A percentile compares a stretch with the other conserved stretches of the same genome.
Conservation (phyloP, 1,284 basidiomycete species). For the Microbotryum saponariae region DNA sequence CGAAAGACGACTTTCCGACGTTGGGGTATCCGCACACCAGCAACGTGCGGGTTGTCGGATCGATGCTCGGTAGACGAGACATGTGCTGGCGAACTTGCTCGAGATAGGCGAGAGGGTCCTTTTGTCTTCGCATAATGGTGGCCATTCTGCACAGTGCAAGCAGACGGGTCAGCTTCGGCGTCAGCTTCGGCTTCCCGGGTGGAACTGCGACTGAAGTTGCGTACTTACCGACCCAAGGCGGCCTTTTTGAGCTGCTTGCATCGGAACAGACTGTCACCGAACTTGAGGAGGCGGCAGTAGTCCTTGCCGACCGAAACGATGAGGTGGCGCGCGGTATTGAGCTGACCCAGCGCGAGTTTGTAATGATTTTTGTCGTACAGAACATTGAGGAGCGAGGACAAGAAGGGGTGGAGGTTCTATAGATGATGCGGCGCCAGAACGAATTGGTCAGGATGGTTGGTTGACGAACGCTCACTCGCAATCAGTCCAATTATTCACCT, state of each 20-base stretch:
- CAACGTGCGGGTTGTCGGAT: constrained; percentile 91
- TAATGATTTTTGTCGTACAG: constrained; percentile 98
- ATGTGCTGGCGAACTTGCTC: constrained; percentile 97
- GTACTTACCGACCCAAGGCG: constrained; percentile 74
- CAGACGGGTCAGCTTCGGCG: background rate
- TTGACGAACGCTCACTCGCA: background rate
- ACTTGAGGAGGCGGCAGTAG: constrained; percentile 88
- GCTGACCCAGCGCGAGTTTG: constrained; percentile 90
- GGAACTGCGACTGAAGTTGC: background rate
- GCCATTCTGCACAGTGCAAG: constrained; percentile 62
- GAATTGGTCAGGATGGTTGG: background rate
- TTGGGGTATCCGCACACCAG: constrained; percentile 95
- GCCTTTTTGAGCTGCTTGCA: constrained; percentile 95
- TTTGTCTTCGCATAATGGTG: constrained; percentile 92
- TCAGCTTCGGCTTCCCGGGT: background rate
- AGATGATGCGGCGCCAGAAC: background rate
- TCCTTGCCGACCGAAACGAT: constrained; percentile 94
- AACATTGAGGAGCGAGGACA: constrained; percentile 87
- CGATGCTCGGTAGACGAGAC: constrained; percentile 88
- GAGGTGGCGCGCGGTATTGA: constrained; percentile 83
- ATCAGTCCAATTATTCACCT: constrained; percentile 53
- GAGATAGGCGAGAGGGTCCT: constrained; percentile 89
- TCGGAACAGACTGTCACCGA: constrained; percentile 88
- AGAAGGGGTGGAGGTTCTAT: constrained; percentile 88
- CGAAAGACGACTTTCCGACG: constrained; percentile 93